Conservation (phyloP, 345 rosid genomes). For the Bruguiera parviflora region DNA sequence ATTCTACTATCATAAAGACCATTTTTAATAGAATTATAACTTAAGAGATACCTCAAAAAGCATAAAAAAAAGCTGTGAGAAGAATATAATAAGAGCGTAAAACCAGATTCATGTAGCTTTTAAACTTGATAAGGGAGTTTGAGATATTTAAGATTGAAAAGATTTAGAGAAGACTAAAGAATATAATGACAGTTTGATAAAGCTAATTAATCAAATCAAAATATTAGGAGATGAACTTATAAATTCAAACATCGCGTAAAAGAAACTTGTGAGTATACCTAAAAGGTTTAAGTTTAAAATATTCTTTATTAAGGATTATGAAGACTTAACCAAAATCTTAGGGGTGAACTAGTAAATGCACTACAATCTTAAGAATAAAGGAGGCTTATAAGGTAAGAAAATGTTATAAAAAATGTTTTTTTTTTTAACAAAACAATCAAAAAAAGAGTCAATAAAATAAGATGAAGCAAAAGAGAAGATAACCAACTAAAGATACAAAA, state of each 20-base stretch:
- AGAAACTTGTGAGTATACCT: not conserved
- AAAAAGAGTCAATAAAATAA: too few relatives aligned
- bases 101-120: not conserved
- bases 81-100: not conserved
- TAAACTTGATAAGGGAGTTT: not conserved
- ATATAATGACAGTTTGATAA: not conserved
- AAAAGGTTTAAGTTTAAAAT: not conserved
- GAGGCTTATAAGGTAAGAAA: not conserved
- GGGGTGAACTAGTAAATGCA: not conserved
- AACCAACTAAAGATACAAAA: too few relatives aligned
- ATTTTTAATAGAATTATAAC: not conserved
- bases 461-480: too few relatives aligned
- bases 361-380: not conserved
- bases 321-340: not conserved
- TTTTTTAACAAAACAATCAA: not conserved
- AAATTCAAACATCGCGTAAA: not conserved
- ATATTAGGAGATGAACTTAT: not conserved
- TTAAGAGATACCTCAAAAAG: not conserved
- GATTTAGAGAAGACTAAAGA: not conserved
- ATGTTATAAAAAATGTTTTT: too few relatives aligned
- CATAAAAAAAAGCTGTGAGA: not conserved
- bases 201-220: not conserved
- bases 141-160: not conserved
- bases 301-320: not conserved
- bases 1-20: not conserved